Percentiles rank a stretch among this genome's conserved stretches.
Evolutionary conservation across 495 filamentous ascomycete species (phyloP).

Genomic region (Neurospora sp.): DNA sequence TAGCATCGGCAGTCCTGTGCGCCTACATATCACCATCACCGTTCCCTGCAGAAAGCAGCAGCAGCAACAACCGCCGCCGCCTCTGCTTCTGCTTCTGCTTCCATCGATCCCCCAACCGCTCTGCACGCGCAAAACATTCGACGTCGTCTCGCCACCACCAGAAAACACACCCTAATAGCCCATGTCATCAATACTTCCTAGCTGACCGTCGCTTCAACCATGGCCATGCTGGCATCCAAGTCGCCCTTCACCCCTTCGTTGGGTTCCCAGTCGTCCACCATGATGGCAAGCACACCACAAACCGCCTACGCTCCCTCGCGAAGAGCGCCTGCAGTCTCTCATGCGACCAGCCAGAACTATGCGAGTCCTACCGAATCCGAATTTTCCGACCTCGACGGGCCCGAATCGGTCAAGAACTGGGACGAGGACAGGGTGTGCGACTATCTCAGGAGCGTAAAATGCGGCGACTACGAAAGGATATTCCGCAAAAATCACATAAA

Average conservation of each 20-base stretch:
- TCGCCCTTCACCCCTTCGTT: constrained; percentile 59
- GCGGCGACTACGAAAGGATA: constrained; percentile 81
- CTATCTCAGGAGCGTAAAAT: constrained; percentile 84
- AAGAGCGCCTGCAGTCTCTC: constrained; percentile 45
- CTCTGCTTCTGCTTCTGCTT: neutral
- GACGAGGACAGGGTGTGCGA: constrained; percentile 84
- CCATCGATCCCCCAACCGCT: neutral
- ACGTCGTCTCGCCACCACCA: neutral
- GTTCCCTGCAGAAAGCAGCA: neutral
- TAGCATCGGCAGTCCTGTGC: neutral
- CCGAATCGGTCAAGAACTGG: constrained; percentile 59
- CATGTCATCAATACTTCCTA: constrained; percentile 13
- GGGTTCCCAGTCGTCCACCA: constrained; percentile 44
- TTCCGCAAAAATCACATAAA: constrained; percentile 95
- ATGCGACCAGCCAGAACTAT: constrained; percentile 53
- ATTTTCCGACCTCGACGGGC: constrained; percentile 66
- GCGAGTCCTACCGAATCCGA: constrained; percentile 88
- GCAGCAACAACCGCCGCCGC: neutral
- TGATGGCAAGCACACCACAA: constrained; percentile 41
- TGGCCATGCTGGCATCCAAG: constrained; percentile 86
- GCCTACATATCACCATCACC: neutral
- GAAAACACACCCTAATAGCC: neutral
- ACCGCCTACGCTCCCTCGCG: constrained; percentile 43
- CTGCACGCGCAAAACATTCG: neutral
- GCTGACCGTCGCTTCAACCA: constrained; percentile 23